Evolutionary conservation across 352 stramenopile genomes (phyloP).

Genomic region (Globisporangium cederbergense): DNA sequence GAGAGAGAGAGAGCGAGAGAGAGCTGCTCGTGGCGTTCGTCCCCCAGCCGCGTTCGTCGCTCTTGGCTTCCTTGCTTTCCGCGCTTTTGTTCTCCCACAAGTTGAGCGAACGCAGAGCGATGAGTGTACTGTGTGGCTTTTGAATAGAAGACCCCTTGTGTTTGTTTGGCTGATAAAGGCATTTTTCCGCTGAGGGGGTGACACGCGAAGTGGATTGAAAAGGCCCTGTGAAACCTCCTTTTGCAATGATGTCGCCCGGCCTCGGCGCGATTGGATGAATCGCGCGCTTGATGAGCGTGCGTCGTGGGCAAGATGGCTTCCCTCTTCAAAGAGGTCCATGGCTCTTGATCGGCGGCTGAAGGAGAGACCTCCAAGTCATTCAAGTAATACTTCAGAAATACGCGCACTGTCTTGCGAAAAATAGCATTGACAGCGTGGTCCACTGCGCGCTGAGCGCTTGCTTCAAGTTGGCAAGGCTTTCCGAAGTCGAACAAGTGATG

Average conservation of each 20-base stretch:
- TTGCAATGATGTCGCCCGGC: background rate
- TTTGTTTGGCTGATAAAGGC: background rate
- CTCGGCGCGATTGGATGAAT: background rate
- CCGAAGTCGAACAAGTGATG: too few relatives aligned
- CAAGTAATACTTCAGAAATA: too few relatives aligned
- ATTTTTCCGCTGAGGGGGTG: background rate
- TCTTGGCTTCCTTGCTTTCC: constrained; percentile 10
- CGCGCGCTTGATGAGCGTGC: background rate
- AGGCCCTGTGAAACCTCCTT: background rate
- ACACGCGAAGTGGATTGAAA: background rate
- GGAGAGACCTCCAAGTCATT: too few relatives aligned
- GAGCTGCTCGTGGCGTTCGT: background rate
- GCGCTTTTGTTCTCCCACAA: constrained; percentile 15
- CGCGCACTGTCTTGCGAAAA: too few relatives aligned
- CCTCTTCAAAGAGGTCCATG: too few relatives aligned
- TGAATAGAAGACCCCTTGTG: constrained; percentile 2
- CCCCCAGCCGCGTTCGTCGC: background rate
- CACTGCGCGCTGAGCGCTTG: too few relatives aligned
- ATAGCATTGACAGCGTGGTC: too few relatives aligned
- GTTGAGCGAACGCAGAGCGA: background rate
- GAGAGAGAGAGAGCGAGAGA: background rate
- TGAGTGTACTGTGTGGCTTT: background rate
- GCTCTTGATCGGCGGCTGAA: too few relatives aligned
- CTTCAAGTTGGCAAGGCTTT: too few relatives aligned
- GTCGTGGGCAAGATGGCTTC: too few relatives aligned